phyloP scores from a whole-genome alignment of 2,329 filamentous ascomycete species.

The Aspergillus fumigatiaffinis region DNA sequence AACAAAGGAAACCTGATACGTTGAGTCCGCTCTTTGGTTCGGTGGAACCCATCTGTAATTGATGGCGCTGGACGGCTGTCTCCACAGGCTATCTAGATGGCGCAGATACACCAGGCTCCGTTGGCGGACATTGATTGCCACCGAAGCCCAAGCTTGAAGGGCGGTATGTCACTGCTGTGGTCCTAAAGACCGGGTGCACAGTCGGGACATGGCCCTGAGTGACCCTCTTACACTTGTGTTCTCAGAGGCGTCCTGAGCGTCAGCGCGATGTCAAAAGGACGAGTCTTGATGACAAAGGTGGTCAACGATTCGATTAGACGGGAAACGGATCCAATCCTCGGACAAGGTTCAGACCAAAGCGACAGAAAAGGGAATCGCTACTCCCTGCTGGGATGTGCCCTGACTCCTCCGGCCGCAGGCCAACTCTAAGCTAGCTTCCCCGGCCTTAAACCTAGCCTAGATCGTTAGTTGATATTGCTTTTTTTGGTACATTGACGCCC shows the following conservation, averaged over 20 bases:
- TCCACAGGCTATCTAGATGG: not conserved
- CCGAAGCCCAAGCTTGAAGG: not conserved
- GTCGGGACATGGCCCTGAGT: not conserved
- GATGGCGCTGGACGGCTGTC: not conserved
- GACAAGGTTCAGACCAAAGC: not conserved
- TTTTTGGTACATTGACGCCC: not conserved
- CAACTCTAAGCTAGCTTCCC: not conserved
- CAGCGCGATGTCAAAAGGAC: not conserved
- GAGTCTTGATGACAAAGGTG: too few relatives aligned
- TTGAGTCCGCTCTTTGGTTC: not conserved
- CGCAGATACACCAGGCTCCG: not conserved
- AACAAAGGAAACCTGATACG: not conserved
- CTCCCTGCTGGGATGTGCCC: not conserved
- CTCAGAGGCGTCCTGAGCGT: not conserved
- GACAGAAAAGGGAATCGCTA: not conserved
- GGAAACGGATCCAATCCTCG: not conserved
- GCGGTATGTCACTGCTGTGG: not conserved
- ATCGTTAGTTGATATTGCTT: not conserved
- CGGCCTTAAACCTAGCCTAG: not conserved
- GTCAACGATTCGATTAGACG: not conserved
- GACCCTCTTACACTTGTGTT: not conserved
- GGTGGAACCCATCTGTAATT: not conserved
- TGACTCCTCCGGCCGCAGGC: not conserved
- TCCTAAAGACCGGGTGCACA: not conserved
- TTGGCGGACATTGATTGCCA: not conserved